These are phyloP conservation scores for Raphidocelis subcapitata DNA, from an alignment of 139 green algal species.

Conservation along the genomic window DNA sequence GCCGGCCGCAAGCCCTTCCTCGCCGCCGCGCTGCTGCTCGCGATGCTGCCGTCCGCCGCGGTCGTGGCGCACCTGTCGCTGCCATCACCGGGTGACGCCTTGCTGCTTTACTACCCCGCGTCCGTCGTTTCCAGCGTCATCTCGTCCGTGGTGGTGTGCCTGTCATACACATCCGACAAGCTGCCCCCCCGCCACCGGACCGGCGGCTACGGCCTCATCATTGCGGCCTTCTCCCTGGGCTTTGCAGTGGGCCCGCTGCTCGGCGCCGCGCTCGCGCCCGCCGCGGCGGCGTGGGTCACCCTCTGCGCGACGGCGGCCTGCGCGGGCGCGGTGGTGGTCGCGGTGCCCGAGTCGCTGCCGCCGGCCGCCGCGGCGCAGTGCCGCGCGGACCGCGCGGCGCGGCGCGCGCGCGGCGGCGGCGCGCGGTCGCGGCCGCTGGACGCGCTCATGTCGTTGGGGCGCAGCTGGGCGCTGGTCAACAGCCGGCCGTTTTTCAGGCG, in stretches of 20 bases:
- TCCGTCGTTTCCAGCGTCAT: conserved; percentile 41
- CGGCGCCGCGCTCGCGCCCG: conserved; percentile 22
- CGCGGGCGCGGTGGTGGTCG: conserved; percentile 8
- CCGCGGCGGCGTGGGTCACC: conserved; percentile 10
- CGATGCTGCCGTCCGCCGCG: conserved; percentile 35
- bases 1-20: conserved; percentile 75
- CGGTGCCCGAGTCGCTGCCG: conserved; percentile 5
- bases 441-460: conserved; percentile 3
- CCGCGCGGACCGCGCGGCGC: too few species aligned
- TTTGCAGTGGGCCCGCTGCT: conserved; percentile 21
- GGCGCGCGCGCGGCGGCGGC: not conserved
- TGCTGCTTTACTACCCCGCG: conserved; percentile 38
- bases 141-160: conserved; percentile 38
- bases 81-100: not conserved
- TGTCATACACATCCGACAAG: conserved; percentile 62
- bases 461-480: conserved; percentile 35
- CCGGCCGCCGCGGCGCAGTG: not conserved
- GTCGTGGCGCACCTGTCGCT: conserved; percentile 50
- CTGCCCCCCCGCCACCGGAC: conserved; percentile 49
- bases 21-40: conserved; percentile 32
- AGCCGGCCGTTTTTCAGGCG: conserved; percentile 47
- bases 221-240: conserved; percentile 52
- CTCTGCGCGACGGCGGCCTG: conserved; percentile 1
- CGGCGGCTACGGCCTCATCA: conserved; percentile 55
- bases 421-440: conserved; percentile 1